Conservation (phyloP, 805 yeast species). For the Lipomyces starkeyi region DNA sequence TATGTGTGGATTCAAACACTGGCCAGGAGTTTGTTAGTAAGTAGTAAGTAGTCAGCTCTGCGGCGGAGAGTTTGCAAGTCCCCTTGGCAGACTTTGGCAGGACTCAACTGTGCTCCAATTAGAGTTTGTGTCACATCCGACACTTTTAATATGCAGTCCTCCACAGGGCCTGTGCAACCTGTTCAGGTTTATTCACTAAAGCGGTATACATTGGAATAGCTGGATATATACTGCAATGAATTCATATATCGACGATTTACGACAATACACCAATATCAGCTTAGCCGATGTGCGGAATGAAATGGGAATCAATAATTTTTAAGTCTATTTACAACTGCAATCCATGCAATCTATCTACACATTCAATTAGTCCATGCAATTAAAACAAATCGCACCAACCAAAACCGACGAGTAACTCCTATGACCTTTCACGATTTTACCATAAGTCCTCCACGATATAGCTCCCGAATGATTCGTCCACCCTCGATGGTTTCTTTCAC, state of each 20-base stretch:
- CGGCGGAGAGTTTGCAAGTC: no score
- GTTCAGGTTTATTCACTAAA: no score
- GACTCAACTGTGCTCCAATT: no score
- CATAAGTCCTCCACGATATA: constrained; percentile 48
- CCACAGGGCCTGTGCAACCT: no score
- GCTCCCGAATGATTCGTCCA: constrained; percentile 58
- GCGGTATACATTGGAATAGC: no score
- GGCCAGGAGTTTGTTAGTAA: background rate
- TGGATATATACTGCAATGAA: background rate
- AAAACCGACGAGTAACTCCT: background rate
- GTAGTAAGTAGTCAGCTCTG: no score
- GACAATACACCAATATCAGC: background rate
- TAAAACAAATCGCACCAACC: background rate
- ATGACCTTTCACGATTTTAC: background rate
- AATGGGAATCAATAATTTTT: background rate
- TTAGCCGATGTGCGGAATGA: background rate
- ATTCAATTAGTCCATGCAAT: background rate
- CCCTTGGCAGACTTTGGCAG: no score
- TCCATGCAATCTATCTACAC: background rate
- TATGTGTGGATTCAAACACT: background rate
- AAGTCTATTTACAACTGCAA: background rate
- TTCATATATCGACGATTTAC: background rate
- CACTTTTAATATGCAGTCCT: no score
- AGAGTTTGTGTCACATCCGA: no score
- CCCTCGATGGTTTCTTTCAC: constrained; percentile 59